Evolutionary conservation across 805 yeast species (phyloP).

Genomic region (Wickerhamiella sergipiensis): DNA sequence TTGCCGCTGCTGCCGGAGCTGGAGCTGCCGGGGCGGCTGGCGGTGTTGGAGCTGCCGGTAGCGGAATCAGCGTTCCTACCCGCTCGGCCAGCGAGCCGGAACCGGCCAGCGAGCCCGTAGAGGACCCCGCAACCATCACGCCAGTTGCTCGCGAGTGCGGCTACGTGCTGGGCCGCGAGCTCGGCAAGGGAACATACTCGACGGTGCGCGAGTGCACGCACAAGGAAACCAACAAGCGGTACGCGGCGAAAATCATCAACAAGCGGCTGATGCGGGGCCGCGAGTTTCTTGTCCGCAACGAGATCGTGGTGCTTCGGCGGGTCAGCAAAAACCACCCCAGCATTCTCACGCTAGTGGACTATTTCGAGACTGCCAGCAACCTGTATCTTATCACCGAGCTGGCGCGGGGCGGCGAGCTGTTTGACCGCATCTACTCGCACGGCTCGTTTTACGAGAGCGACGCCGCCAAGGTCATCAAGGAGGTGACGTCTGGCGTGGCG

Average conservation of each 20-base stretch:
- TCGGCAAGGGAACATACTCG: conserved; percentile 33
- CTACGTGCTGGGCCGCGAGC: conserved; percentile 21
- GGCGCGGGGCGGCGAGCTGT: conserved; percentile 56
- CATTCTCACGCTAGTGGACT: conserved; percentile 49
- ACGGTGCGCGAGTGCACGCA: conserved; percentile 32
- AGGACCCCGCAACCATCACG: not conserved
- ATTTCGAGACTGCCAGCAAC: conserved; percentile 50
- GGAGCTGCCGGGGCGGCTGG: not conserved
- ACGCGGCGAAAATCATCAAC: conserved; percentile 41
- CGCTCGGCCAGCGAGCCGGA: not conserved
- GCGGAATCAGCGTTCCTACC: not conserved
- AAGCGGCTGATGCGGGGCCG: conserved; percentile 39
- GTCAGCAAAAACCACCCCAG: conserved; percentile 39
- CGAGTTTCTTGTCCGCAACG: conserved; percentile 45
- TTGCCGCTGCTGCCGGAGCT: not conserved
- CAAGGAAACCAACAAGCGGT: conserved; percentile 28
- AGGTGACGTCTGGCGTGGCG: conserved; percentile 40
- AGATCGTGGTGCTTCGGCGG: conserved; percentile 40
- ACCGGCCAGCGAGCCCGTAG: not conserved
- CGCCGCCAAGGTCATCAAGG: conserved; percentile 35
- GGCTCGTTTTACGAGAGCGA: conserved; percentile 36
- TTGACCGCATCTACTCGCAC: conserved; percentile 39
- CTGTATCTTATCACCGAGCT: conserved; percentile 47
- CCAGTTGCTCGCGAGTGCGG: conserved; percentile 9
- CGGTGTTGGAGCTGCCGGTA: not conserved